These are phyloP conservation scores for Termitomyces sp. DNA, from an alignment of 768 basidiomycete species.

Conservation along the genomic window DNA sequence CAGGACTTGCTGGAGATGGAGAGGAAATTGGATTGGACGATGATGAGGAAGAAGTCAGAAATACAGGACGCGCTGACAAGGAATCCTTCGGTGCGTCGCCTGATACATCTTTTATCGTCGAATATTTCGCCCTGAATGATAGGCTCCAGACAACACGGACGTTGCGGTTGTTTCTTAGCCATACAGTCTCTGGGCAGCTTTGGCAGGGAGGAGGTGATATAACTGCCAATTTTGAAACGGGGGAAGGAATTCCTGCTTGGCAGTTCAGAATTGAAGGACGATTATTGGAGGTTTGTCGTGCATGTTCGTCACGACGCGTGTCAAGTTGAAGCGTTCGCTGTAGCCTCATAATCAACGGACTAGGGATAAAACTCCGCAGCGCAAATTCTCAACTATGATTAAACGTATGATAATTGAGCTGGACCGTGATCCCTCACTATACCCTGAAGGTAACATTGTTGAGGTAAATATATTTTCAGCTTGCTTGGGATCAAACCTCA, in stretches of 20 bases:
- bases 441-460: slow-evolving; percentile 82
- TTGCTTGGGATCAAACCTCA: background rate
- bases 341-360: slow-evolving; percentile 58
- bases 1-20: slow-evolving; percentile 84
- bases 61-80: slow-evolving; percentile 83
- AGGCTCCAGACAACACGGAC: slow-evolving; percentile 69
- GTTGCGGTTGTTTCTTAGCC: slow-evolving; percentile 80
- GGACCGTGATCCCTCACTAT: slow-evolving; percentile 76
- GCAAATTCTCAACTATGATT: slow-evolving; percentile 83
- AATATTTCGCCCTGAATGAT: slow-evolving; percentile 7
- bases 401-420: slow-evolving; percentile 83
- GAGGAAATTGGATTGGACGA: slow-evolving; percentile 90
- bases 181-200: slow-evolving; percentile 77
- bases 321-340: background rate
- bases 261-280: slow-evolving; percentile 82
- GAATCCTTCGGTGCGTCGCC: slow-evolving; percentile 53
- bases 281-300: slow-evolving; percentile 61
- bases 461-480: slow-evolving; percentile 49
- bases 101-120: background rate
- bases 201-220: slow-evolving; percentile 69
- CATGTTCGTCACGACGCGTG: background rate
- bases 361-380: slow-evolving; percentile 53
- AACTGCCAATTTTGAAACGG: slow-evolving; percentile 63
- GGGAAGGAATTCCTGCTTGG: slow-evolving; percentile 89
- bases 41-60: slow-evolving; percentile 84